Conservation (phyloP, 768 basidiomycete species). For the Boletellus sp. region DNA sequence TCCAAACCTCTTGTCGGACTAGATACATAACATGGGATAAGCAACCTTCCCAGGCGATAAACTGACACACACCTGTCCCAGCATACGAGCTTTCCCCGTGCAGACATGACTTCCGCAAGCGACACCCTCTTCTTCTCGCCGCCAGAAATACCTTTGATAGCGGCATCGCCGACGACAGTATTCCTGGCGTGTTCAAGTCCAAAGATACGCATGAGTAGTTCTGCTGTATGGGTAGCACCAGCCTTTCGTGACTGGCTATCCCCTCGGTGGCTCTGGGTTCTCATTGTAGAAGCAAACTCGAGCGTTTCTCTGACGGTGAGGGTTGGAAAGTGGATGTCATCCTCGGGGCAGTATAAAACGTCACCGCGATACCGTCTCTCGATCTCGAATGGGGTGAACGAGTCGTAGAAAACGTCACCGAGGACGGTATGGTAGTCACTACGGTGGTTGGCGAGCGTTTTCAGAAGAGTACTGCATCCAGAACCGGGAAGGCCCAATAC, state of each 20-base stretch:
- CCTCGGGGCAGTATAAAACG: constrained; percentile 53
- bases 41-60: background rate
- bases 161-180: constrained; percentile 75
- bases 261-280: constrained; percentile 35
- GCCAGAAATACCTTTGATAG: constrained; percentile 69
- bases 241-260: constrained; percentile 21
- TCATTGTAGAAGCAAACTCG: constrained; percentile 50
- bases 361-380: constrained; percentile 44
- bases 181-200: constrained; percentile 70
- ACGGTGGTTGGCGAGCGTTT: constrained; percentile 47
- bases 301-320: constrained; percentile 48
- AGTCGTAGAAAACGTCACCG: constrained; percentile 43
- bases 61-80: constrained; percentile 68
- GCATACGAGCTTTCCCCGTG: constrained; percentile 55
- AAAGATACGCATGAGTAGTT: constrained; percentile 63
- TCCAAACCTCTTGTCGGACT: constrained; percentile 68
- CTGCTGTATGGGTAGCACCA: constrained; percentile 30
- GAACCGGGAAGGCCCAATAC: constrained; percentile 83
- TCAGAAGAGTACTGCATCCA: constrained; percentile 48
- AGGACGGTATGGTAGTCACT: constrained; percentile 39
- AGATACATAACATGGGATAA: constrained; percentile 3
- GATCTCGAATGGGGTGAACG: constrained; percentile 44
- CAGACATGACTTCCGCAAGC: constrained; percentile 68
- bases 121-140: constrained; percentile 82
- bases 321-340: constrained; percentile 81